Percentiles rank a stretch among this genome's conserved stretches.
phyloP scores from a whole-genome alignment of 495 filamentous ascomycete genomes.

The Penicillium simplicissimum region DNA sequence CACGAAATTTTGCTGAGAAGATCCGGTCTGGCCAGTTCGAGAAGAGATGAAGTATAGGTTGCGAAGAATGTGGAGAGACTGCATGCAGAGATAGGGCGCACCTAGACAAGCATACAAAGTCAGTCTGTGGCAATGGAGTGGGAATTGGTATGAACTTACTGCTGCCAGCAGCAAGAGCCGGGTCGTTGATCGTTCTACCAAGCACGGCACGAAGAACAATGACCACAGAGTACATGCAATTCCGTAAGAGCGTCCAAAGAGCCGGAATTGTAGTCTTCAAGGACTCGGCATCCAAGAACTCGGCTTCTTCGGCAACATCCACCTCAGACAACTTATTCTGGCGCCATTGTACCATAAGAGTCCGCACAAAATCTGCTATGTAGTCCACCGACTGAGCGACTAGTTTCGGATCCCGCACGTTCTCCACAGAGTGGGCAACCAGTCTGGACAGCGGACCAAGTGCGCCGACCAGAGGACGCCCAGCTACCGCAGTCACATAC shows the following conservation, averaged over 20 bases:
- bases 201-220: constrained; percentile 73
- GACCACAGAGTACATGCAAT: constrained; percentile 76
- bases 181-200: constrained; percentile 63
- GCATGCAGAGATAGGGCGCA: constrained; percentile 71
- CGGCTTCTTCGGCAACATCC: constrained; percentile 71
- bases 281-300: constrained; percentile 69
- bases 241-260: constrained; percentile 81
- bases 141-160: constrained; percentile 41
- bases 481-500: constrained; percentile 56
- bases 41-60: constrained; percentile 88
- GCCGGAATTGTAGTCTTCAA: constrained; percentile 67
- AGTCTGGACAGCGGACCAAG: constrained; percentile 80
- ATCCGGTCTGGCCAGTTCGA: constrained; percentile 68
- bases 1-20: constrained; percentile 82
- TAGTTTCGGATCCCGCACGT: constrained; percentile 57
- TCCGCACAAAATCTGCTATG: constrained; percentile 67
- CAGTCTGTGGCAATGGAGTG: not conserved
- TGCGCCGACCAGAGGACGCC: constrained; percentile 70
- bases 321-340: constrained; percentile 81
- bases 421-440: constrained; percentile 70
- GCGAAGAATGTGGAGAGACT: constrained; percentile 75
- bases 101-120: constrained; percentile 26
- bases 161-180: constrained; percentile 50
- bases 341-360: constrained; percentile 77
- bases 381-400: constrained; percentile 71